Base-by-base conservation (phyloP, 2,329 filamentous ascomycete genomes). In the Ophiostoma sp. region DNA sequence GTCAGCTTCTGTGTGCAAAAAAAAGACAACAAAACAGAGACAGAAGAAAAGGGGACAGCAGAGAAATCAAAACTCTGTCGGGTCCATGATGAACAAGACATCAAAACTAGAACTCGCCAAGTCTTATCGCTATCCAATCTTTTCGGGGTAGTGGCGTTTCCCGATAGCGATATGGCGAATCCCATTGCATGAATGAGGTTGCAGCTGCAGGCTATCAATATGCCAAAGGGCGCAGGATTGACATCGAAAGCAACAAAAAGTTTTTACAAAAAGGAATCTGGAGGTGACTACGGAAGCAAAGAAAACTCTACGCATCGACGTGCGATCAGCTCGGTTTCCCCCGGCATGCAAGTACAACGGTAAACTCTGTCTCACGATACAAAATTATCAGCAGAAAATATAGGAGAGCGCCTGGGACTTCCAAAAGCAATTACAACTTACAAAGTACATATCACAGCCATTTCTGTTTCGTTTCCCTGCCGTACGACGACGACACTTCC, bases 91-190 rank as follows among this genome's bases (percentile, higher is more conserved):
- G 12, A 60, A 60, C 55, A 60, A 60, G 12, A 14, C 7, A 55
- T 38, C 11, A 7, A 27, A 12, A 5, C 55, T 60, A 2, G 12
- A 60, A 16, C 9, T 60, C 27, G 55, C 55, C 55, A 14, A 60
- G 55, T 38, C 55, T 60, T 60, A 60, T 60, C 55, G 27, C 27
- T 60, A 60, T 38, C 55, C 55, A 27, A 27, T 55, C n/a, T 55
- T 55, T 55, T 55, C 49, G 49, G n/a, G 27, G 55, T 60, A 60
- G 55, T 60, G 55, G 55, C 55, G 55, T 60, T 38, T 16, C 55
- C 55, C 55, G 49, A 55, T 55, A 55, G 49, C 7, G 49, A 55
- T 55, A 38, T 60, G 55, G 27, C 55, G 49, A 55, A 55, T 55
- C 49, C 18, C 49, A 55, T 36, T 55, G 49, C 49, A 55, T 58